Percentiles rank a stretch among this genome's conserved stretches.
Conservation (phyloP, 1,284 basidiomycete genomes). For the Apiotrichum sp. region DNA sequence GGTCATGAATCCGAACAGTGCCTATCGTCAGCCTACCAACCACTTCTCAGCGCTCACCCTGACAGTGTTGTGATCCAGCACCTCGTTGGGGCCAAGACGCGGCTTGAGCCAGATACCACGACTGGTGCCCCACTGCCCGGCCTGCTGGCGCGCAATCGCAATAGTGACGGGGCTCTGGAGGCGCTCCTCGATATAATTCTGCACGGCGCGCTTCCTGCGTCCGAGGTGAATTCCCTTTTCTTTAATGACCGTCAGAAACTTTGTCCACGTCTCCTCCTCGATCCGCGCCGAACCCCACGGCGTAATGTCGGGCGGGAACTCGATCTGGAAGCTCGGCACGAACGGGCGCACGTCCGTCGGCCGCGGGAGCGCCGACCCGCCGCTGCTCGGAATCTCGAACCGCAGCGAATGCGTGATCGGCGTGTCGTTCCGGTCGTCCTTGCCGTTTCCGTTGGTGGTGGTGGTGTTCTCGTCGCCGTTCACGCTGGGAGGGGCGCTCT, state of each 20-base stretch:
- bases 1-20: slow-evolving; percentile 77
- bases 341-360: slow-evolving; percentile 10
- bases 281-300: slow-evolving; percentile 59
- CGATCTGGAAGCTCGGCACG: slow-evolving; percentile 26
- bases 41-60: slow-evolving; percentile 54
- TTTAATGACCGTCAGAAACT: slow-evolving; percentile 24
- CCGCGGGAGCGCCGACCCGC: slow-evolving; percentile 2
- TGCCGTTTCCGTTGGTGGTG: neutral
- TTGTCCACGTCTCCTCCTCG: slow-evolving; percentile 53
- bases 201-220: slow-evolving; percentile 22
- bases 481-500: slow-evolving; percentile 4
- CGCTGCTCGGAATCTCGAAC: slow-evolving; percentile 6
- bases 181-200: slow-evolving; percentile 31
- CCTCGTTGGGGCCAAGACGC: slow-evolving; percentile 54
- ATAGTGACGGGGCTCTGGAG: slow-evolving; percentile 62
- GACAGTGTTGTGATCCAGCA: slow-evolving; percentile 65
- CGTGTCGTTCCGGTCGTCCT: slow-evolving; percentile 10
- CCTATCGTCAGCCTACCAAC: slow-evolving; percentile 49
- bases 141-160: slow-evolving; percentile 35
- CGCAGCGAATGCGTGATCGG: slow-evolving; percentile 14
- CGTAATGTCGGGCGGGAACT: slow-evolving; percentile 48
- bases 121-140: slow-evolving; percentile 26
- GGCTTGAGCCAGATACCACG: slow-evolving; percentile 72
- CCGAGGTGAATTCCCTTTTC: slow-evolving; percentile 16
- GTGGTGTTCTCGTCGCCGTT: slow-evolving; percentile 45